Conservation (phyloP, 129 eudicot species). For the Artemisia argyi region DNA sequence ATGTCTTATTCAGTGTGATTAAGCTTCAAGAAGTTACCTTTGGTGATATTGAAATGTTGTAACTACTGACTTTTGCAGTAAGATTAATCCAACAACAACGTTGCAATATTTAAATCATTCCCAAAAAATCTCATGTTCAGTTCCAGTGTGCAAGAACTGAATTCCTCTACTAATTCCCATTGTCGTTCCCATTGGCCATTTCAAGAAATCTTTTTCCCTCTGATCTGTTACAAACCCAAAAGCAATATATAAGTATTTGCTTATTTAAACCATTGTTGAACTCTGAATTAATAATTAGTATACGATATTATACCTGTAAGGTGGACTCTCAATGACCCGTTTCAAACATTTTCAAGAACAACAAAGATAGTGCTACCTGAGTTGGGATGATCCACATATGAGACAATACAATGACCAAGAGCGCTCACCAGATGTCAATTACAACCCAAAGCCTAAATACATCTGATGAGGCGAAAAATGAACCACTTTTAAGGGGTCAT, state of each 20-base stretch:
- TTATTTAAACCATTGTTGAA: neutral
- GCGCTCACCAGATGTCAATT: slow-evolving; percentile 81
- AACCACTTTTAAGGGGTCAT: no score
- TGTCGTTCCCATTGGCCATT: slow-evolving; percentile 91
- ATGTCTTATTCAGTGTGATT: slow-evolving; percentile 8
- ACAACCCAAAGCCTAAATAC: no score
- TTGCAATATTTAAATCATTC: slow-evolving; percentile 70
- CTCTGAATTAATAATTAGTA: no score
- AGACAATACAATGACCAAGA: slow-evolving; percentile 83
- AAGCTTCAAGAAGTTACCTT: slow-evolving; percentile 48
- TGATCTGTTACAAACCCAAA: slow-evolving; percentile 44
- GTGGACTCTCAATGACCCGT: slow-evolving; percentile 77
- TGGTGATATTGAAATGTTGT: slow-evolving; percentile 67
- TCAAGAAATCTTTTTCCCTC: slow-evolving; percentile 72
- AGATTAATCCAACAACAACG: slow-evolving; percentile 72
- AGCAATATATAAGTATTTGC: neutral
- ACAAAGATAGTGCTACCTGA: slow-evolving; percentile 68
- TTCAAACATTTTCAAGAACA: slow-evolving; percentile 74
- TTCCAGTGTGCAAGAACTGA: slow-evolving; percentile 79
- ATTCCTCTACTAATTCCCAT: slow-evolving; percentile 87
- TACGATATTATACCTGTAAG: slow-evolving; percentile 50
- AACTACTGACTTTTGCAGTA: slow-evolving; percentile 80
- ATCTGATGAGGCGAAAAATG: no score
- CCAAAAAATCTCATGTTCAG: slow-evolving; percentile 61
- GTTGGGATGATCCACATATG: slow-evolving; percentile 72